Percentiles rank a stretch among this genome's conserved stretches.
These are phyloP conservation scores for Pseudoscleropodium purum DNA, from an alignment of 225 moss, liverwort and hornwort species.

Conservation along the genomic window DNA sequence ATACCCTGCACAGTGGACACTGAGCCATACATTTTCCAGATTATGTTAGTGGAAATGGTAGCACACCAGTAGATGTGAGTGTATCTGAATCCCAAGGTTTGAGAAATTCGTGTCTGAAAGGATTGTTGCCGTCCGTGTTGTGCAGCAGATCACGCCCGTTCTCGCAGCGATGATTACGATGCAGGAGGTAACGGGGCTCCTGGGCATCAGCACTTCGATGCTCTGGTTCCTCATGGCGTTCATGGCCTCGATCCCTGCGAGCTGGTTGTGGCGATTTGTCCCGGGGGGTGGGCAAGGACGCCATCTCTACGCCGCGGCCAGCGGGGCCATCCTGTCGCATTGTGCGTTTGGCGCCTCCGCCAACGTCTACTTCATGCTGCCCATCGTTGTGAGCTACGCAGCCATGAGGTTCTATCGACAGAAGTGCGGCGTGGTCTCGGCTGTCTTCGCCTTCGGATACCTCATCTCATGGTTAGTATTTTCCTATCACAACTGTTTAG, in stretches of 20 bases:
- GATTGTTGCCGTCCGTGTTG: not conserved
- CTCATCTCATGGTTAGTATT: conserved; percentile 25
- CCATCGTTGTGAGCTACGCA: conserved; percentile 37
- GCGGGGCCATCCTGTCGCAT: conserved; percentile 42
- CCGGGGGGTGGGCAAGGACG: conserved; percentile 17
- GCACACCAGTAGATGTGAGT: not conserved
- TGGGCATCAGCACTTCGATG: conserved; percentile 32
- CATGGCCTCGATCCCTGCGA: conserved; percentile 36
- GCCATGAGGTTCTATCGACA: conserved; percentile 29
- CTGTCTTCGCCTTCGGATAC: conserved; percentile 43
- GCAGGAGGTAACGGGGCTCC: conserved; percentile 6
- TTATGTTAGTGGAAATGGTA: not conserved
- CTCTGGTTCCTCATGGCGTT: conserved; percentile 40
- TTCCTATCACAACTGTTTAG: not conserved
- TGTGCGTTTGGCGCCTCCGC: conserved; percentile 29
- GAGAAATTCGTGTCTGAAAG: not conserved
- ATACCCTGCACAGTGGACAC: not conserved
- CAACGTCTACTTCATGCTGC: conserved; percentile 31
- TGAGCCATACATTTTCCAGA: not conserved
- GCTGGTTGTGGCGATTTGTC: conserved; percentile 47
- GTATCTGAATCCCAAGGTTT: not conserved
- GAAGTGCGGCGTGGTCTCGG: conserved; percentile 40
- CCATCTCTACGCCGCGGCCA: conserved; percentile 45
- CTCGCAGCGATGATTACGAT: conserved; percentile 14
- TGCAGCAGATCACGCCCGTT: not conserved